Percentiles rank a stretch among this genome's conserved stretches.
Conservation (phyloP, 176 grass and related monocot species). For the Stipa capillata region DNA sequence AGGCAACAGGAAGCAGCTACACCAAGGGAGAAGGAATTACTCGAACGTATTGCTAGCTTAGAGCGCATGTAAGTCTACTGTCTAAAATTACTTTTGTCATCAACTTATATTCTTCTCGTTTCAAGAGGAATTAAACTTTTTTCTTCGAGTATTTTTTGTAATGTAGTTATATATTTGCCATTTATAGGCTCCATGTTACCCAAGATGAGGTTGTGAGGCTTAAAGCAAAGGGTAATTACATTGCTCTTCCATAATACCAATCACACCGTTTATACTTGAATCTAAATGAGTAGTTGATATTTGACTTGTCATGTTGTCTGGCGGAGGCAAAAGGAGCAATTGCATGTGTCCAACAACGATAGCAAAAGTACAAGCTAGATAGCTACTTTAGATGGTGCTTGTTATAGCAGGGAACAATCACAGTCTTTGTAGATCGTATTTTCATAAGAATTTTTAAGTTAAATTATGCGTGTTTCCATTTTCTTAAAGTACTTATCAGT, state of each 20-base stretch:
- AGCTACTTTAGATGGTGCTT: not conserved
- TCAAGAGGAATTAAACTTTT: not conserved
- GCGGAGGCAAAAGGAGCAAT: not conserved
- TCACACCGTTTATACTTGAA: not conserved
- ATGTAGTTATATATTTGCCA: not conserved
- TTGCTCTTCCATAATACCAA: not conserved
- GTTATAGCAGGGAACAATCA: not conserved
- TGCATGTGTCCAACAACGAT: not conserved
- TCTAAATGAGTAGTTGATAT: not conserved
- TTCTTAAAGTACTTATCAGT: not conserved
- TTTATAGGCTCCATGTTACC: slow-evolving; percentile 16
- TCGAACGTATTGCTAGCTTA: slow-evolving; percentile 15
- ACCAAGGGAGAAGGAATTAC: slow-evolving; percentile 27
- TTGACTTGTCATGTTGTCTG: not conserved
- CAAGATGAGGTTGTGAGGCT: slow-evolving; percentile 29
- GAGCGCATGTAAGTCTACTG: slow-evolving; percentile 14
- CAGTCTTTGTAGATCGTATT: not conserved
- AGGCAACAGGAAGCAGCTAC: slow-evolving; percentile 8
- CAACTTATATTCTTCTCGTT: not conserved
- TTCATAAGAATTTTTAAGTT: not conserved
- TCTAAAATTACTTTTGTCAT: not conserved
- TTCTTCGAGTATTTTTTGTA: not conserved
- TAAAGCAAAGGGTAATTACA: slow-evolving; percentile 38
- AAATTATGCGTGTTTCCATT: not conserved
- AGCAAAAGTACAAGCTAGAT: not conserved